Percentiles rank a stretch among this genome's conserved stretches.
phyloP scores from a whole-genome alignment of 345 rosid species.

The Nephelium lappaceum region DNA sequence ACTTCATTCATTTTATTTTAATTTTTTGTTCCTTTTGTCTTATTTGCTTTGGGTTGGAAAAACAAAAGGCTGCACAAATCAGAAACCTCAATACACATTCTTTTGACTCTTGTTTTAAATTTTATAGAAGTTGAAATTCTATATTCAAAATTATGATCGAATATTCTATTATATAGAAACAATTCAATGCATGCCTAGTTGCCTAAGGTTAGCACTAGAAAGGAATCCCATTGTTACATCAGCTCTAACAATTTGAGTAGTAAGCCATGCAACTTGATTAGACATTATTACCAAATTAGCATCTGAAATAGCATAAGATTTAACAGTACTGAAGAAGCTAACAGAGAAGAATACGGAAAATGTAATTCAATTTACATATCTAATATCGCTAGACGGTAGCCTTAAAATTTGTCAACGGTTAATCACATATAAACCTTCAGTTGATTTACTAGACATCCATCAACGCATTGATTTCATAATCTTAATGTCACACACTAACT shows the following conservation, averaged over 20 bases:
- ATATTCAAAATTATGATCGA: too few species aligned
- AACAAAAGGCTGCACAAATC: neutral
- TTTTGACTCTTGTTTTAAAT: too few species aligned
- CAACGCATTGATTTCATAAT: neutral
- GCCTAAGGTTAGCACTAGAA: too few species aligned
- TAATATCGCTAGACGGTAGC: neutral
- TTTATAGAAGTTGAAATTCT: too few species aligned
- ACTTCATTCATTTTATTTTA: neutral
- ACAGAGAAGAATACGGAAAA: neutral
- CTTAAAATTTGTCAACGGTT: neutral
- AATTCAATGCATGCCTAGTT: too few species aligned
- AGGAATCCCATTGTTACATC: too few species aligned
- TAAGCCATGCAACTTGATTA: neutral
- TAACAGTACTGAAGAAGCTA: neutral
- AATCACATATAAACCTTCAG: neutral
- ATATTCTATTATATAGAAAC: too few species aligned
- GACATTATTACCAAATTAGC: neutral
- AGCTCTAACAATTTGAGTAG: neutral
- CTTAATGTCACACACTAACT: neutral
- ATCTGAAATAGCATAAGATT: neutral
- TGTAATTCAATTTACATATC: neutral
- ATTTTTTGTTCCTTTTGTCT: neutral
- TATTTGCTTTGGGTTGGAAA: neutral
- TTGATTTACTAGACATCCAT: neutral
- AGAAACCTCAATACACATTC: too few species aligned